phyloP scores from a whole-genome alignment of 192 early-diverging fungal genomes.

The Dissophora ornata region DNA sequence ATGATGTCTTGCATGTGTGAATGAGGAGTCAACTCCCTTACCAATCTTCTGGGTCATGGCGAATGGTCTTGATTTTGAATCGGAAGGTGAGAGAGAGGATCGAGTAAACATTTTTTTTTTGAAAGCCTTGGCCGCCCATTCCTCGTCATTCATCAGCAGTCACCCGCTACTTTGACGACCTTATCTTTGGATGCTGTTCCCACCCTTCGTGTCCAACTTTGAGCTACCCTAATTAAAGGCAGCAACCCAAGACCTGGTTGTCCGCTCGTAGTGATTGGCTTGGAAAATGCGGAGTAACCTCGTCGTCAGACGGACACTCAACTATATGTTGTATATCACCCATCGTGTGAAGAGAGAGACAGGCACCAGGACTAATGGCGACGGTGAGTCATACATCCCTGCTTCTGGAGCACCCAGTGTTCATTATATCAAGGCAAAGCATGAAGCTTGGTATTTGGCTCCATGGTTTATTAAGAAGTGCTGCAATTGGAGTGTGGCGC shows the following conservation, averaged over 20 bases:
- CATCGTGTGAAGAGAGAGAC: too few relatives aligned
- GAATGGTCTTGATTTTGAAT: conserved; percentile 20
- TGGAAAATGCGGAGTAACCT: conserved; percentile 15
- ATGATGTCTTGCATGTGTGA: too few relatives aligned
- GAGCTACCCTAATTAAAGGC: neutral
- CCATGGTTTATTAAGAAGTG: too few relatives aligned
- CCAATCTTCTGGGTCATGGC: conserved; percentile 53
- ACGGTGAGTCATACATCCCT: too few relatives aligned
- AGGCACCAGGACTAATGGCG: too few relatives aligned
- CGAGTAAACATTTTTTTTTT: conserved; percentile 20
- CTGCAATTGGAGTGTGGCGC: too few relatives aligned
- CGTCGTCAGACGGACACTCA: conserved; percentile 11
- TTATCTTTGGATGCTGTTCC: too few relatives aligned
- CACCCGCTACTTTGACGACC: too few relatives aligned
- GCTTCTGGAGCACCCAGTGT: neutral
- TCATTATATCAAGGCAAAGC: too few relatives aligned
- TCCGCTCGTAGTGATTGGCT: conserved; percentile 1
- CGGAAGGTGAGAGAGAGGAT: conserved; percentile 9
- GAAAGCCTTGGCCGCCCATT: too few relatives aligned
- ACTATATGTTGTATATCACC: neutral
- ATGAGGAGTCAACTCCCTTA: conserved; percentile 8
- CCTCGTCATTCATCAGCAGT: conserved; percentile 55
- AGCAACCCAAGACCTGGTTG: neutral
- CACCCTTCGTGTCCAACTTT: too few relatives aligned
- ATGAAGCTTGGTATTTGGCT: too few relatives aligned